Evolutionary conservation across 176 grass and related monocot species (phyloP), one percentile per base, ranked within the genome.

Genomic region (Rhynchospora pubera): DNA sequence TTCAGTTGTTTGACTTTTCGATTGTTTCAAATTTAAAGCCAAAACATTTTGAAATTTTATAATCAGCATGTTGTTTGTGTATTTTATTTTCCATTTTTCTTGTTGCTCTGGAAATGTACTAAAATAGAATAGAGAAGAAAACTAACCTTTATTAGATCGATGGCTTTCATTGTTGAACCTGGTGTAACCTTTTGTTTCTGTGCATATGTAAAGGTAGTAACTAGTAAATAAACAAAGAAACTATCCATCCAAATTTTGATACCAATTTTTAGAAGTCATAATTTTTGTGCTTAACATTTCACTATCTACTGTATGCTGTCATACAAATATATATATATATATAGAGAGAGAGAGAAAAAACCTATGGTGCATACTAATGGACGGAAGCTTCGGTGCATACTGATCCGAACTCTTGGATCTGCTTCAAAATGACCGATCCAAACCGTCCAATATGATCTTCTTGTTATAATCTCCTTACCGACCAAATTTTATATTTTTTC

Each of bases 121-220:
- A 56, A 28, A 77, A 56, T 51, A 8, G 23, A 55, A 51, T 51
- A 56, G 34, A 18, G 47, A 18, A 85, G 67, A 51, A 61, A 39
- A 48, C 58, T 89, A 86, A 91, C 91, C 91, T 93, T 93, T 69
- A 95, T 90, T 9, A 93, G 78, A 77, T 97, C 86, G 83, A 97
- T 80, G 89, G 95, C 82, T 65, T 87, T 90, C 26, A 84, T 69
- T 19, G 79, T 51, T 71, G 84, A 87, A 76, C 86, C 77, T 62
- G 89, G 63, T 66, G 85, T 65, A 28, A 77, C 93, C 67, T 99
- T 99, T 64, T 91, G 93, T 87, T 99, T 99, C 86, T 99, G 92
- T 56, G 81, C 80, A 22, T 74, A 80, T 84, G 81, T 87, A 85
- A 78, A 15, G 4, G 83, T 59, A 65, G n/a, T n/a, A n/a, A n/a